Evolutionary conservation across 192 early-diverging fungal genomes (phyloP), one percentile per base, ranked within the genome.

Genomic region (Lunasporangiospora selenospora): DNA sequence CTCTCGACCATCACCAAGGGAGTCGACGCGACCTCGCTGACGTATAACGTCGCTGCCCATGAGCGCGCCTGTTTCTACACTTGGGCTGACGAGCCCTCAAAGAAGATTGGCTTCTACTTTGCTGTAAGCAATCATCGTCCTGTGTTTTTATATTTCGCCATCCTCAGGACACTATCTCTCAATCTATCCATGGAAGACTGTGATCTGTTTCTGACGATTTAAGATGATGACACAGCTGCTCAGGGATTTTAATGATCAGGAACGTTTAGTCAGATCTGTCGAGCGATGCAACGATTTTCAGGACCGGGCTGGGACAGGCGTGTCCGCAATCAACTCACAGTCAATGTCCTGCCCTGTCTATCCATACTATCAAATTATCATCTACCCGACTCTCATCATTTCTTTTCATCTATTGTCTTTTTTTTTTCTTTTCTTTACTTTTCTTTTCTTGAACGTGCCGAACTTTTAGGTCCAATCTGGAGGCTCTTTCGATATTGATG

Each of bases 51-150:
- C 76, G 87, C 85, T 42, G 90, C 95, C 19, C 91, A 95, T 67
- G 95, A 96, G 73, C 87, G 89, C 43, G 86, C 91, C 18, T 99
- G 98, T 77, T 98, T 95, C 80, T 97, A 94, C 81, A 85, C 89
- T 16, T 82, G 79, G 58, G 81, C 87, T n/a, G 90, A 90, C 58
- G 55, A 81, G 47, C 82, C 87, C 6, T 90, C 87, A 39, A 94
- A 99, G 83, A 99, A 99, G 80, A 75, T 99, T 51, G 89, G 89
- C 36, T 95, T 99, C 73, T 99, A 97, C 83, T 99, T 96, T 89
- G 94, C 95, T 41, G 97, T 98, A 90, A 77, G 92, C 83, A 30
- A 46, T 36, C 11, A 44, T 24, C 32, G 18, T 31, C 15, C 27
- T 37, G 5, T 26, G 11, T 18, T 53, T 76, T 23, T 49, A 40